Evolutionary conservation across 75 land plant genomes (phyloP), one percentile per base, ranked within the genome.

Genomic region (Larix kaempferi): DNA sequence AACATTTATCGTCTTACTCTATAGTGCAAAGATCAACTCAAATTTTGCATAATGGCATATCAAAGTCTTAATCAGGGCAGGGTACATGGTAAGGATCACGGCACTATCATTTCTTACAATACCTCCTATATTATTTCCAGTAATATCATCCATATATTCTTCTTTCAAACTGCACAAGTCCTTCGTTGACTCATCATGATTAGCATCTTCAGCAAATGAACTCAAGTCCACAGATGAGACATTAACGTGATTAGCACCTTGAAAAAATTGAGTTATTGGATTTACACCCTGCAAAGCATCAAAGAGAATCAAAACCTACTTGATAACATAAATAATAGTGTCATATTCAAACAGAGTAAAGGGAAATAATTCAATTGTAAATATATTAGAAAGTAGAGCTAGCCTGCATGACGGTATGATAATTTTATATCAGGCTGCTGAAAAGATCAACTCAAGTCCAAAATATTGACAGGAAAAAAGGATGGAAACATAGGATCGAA

Each of bases 211-310:
- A 74, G 78, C 49, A 41, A 14, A 14, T 33, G 37, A 35, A 59
- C 27, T 8, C 57, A 62, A 22, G 5, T 37, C 39, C 74, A 77
- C 19, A 5, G 73, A 56, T 11, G 58, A 61, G 69, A 25, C 22
- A 19, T 23, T 19, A 12, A n/a, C 14, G 57, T 56, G 78, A 16
- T 64, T 27, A 57, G 84, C 74, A 13, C 85, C 59, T 60, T 66
- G 61, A 57, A 86, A 86, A 59, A 82, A 86, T 21, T 71, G 81
- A 55, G 87, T 82, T 7, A 86, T 86, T 55, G 85, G 84, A 56
- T 74, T 83, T 49, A 86, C 76, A 44, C 85, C 79, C 87, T 86
- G 82, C 59, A 59, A 35, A 82, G 78, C 33, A 79, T 39, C 57
- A 76, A 35, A 75, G 60, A 60, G 10, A n/a, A 75, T 52, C 4